A percentile compares a stretch with the other conserved stretches of the same genome.
phyloP scores from a whole-genome alignment of 2,329 filamentous ascomycete species.

The Pseudocercospora pini-densiflorae region DNA sequence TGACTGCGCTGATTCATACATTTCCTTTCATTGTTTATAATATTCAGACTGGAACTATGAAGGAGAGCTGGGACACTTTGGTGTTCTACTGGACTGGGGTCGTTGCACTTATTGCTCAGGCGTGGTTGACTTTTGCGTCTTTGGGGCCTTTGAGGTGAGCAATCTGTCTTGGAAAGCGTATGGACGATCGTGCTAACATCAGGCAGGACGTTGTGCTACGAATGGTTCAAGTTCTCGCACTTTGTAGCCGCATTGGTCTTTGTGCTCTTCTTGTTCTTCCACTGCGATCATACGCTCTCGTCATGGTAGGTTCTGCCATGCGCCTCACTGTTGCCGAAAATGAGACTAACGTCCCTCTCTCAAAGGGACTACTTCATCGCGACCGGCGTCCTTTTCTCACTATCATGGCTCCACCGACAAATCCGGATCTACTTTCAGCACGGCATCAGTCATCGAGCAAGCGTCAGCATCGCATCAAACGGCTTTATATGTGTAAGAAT shows the following conservation, averaged over 20 bases:
- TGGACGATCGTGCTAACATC: too few species aligned
- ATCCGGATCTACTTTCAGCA: conserved; percentile 55
- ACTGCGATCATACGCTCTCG: conserved; percentile 60
- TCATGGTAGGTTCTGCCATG: conserved; percentile 51
- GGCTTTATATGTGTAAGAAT: conserved; percentile 51
- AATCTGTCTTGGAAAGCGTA: too few species aligned
- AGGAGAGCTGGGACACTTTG: conserved; percentile 49
- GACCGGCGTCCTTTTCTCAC: conserved; percentile 56
- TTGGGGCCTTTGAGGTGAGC: conserved; percentile 55
- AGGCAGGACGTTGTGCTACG: conserved; percentile 60
- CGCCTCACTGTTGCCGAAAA: not conserved
- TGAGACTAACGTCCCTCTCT: not conserved
- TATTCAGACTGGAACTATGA: conserved; percentile 55
- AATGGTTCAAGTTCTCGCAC: conserved; percentile 65
- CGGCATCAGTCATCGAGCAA: conserved; percentile 52
- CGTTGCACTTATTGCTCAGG: conserved; percentile 57
- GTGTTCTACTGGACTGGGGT: conserved; percentile 62
- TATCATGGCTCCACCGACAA: conserved; percentile 52
- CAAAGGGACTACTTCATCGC: conserved; percentile 65
- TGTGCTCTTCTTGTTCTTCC: conserved; percentile 63
- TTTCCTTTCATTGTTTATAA: conserved; percentile 64
- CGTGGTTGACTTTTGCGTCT: conserved; percentile 58
- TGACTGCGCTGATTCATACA: conserved; percentile 61
- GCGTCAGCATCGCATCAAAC: conserved; percentile 46
- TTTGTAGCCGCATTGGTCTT: conserved; percentile 58